Evolutionary conservation across 305 asterid species (phyloP).

Genomic region (Striga hermonthica): DNA sequence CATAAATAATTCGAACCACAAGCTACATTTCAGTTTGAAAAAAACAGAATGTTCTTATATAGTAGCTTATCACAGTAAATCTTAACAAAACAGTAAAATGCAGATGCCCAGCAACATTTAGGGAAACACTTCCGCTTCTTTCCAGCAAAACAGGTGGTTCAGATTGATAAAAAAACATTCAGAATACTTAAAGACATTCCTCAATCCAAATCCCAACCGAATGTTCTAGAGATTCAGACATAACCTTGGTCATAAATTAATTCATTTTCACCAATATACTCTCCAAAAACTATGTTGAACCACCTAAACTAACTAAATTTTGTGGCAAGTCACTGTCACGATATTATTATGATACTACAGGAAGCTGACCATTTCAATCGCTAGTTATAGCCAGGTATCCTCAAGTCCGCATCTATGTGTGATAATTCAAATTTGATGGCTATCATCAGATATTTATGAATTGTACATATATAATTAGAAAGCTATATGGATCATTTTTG

Average conservation of each 20-base stretch:
- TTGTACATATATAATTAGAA: too few species aligned
- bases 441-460: too few species aligned
- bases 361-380: background rate
- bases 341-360: background rate
- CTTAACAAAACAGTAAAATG: background rate
- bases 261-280: constrained; percentile 3
- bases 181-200: background rate
- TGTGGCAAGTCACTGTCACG: background rate
- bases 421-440: too few species aligned
- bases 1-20: background rate
- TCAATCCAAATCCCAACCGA: background rate
- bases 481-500: too few species aligned
- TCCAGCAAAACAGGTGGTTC: constrained; percentile 1
- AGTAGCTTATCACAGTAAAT: constrained; percentile 8
- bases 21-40: constrained; percentile 2
- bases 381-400: background rate
- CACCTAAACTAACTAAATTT: background rate
- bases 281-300: background rate
- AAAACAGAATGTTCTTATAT: background rate
- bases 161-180: constrained; percentile 2
- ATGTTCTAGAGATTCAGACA: constrained; percentile 3
- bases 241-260: constrained; percentile 10
- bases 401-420: background rate
- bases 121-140: background rate
- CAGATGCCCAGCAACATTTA: background rate